phyloP scores from a whole-genome alignment of 2,329 filamentous ascomycete species.

The Arthrobotrys pseudoclavata region DNA sequence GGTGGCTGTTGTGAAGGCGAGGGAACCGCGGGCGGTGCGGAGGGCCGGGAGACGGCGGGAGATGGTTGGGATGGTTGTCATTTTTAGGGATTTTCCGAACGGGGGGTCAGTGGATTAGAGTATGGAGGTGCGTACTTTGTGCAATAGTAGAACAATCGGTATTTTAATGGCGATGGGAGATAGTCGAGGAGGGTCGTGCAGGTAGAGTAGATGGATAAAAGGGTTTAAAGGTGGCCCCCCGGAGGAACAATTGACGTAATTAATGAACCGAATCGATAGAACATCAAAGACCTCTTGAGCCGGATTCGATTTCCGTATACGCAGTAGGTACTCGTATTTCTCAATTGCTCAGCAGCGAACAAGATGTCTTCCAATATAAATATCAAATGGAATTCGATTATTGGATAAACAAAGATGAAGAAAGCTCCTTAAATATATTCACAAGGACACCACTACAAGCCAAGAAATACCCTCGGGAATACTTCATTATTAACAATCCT shows the following conservation, averaged over 20 bases:
- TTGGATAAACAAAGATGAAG: background rate
- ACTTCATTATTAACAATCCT: no score
- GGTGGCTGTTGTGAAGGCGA: background rate
- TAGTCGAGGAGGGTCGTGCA: background rate
- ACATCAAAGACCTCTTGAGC: no score
- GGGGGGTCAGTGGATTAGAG: background rate
- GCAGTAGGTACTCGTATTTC: no score
- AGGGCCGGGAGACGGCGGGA: slow-evolving; percentile 27
- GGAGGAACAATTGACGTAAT: slow-evolving; percentile 8
- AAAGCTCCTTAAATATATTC: background rate
- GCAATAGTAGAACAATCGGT: background rate
- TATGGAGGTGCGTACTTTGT: background rate
- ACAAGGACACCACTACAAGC: no score
- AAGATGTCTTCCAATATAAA: background rate
- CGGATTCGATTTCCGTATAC: slow-evolving; percentile 15
- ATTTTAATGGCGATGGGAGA: background rate
- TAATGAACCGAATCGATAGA: background rate
- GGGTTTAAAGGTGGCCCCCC: no score
- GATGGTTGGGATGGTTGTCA: slow-evolving; percentile 8
- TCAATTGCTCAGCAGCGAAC: background rate
- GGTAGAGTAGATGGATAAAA: background rate
- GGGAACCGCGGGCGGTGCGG: slow-evolving; percentile 4
- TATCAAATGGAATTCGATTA: background rate
- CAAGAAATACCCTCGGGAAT: no score
- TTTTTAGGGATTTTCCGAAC: background rate